Conservation (phyloP, 768 basidiomycete species). For the Leccinum imitatum region DNA sequence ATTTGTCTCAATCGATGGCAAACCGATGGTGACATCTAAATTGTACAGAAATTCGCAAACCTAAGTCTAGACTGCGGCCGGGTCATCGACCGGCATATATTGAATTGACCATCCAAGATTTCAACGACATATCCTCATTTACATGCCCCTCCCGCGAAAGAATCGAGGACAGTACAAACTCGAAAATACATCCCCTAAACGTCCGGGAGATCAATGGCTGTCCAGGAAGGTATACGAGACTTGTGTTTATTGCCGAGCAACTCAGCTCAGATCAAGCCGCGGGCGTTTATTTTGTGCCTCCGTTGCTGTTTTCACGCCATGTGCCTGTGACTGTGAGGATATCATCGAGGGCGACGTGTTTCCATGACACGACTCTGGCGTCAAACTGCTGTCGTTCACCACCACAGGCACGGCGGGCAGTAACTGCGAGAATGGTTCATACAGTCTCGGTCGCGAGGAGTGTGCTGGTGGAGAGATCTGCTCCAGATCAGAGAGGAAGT, state of each 20-base stretch:
- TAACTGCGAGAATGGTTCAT: constrained; percentile 39
- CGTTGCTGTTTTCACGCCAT: constrained; percentile 8
- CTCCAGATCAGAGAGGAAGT: constrained; percentile 9
- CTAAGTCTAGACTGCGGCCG: background rate
- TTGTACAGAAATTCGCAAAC: background rate
- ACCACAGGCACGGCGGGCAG: constrained; percentile 20
- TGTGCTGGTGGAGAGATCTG: constrained; percentile 53
- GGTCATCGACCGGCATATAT: background rate
- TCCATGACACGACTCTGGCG: constrained; percentile 63
- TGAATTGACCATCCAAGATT: background rate
- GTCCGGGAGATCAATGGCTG: background rate
- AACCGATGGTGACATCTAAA: background rate
- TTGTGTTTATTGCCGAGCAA: background rate
- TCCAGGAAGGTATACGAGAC: background rate
- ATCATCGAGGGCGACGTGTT: constrained; percentile 47
- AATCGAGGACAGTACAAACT: background rate
- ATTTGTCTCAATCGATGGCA: background rate
- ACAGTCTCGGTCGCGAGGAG: constrained; percentile 39
- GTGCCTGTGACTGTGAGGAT: constrained; percentile 18
- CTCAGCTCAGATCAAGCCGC: constrained; percentile 33
- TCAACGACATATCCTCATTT: background rate
- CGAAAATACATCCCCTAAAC: background rate
- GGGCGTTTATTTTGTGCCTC: constrained; percentile 21
- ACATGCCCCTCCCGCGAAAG: background rate
- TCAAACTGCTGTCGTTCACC: constrained; percentile 41